A percentile compares a stretch with the other conserved stretches of the same genome.
Conservation (phyloP, 495 filamentous ascomycete genomes). For the Penicillium lagena region DNA sequence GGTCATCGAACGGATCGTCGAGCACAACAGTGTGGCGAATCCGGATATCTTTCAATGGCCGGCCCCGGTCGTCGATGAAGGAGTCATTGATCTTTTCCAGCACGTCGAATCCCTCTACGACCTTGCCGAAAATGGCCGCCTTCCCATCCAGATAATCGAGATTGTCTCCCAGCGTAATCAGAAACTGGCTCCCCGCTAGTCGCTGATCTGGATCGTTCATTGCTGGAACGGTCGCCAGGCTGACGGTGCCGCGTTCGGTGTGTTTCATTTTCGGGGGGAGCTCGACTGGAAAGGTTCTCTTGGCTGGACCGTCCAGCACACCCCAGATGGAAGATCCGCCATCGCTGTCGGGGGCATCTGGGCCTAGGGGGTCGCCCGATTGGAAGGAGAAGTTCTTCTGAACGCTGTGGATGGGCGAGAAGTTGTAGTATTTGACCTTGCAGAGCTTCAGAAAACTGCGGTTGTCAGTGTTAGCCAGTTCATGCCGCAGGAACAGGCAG, state of each 20-base stretch:
- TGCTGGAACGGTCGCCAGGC: slow-evolving; percentile 83
- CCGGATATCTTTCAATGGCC: slow-evolving; percentile 84
- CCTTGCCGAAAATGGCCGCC: slow-evolving; percentile 88
- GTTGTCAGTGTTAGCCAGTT: too few species aligned
- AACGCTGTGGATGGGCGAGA: slow-evolving; percentile 78
- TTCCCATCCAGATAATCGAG: slow-evolving; percentile 87
- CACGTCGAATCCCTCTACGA: slow-evolving; percentile 88
- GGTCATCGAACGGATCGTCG: slow-evolving; percentile 84
- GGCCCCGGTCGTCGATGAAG: slow-evolving; percentile 76
- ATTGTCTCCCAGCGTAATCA: slow-evolving; percentile 80
- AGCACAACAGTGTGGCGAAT: slow-evolving; percentile 86
- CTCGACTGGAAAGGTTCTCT: slow-evolving; percentile 74
- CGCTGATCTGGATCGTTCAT: slow-evolving; percentile 72
- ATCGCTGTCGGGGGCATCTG: slow-evolving; percentile 73
- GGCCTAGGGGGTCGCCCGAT: slow-evolving; percentile 87
- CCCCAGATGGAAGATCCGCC: slow-evolving; percentile 92
- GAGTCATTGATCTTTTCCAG: slow-evolving; percentile 89
- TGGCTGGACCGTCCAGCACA: slow-evolving; percentile 60
- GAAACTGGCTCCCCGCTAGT: slow-evolving; percentile 80
- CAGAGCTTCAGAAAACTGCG: slow-evolving; percentile 92
- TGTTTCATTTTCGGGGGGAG: slow-evolving; percentile 83
- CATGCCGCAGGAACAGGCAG: background rate
- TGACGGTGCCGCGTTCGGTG: slow-evolving; percentile 79
- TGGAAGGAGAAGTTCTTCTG: slow-evolving; percentile 93
- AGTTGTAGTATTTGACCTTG: slow-evolving; percentile 98